Evolutionary conservation across 164 flowering plant species (phyloP).

Genomic region (Liriodendron chinense): DNA sequence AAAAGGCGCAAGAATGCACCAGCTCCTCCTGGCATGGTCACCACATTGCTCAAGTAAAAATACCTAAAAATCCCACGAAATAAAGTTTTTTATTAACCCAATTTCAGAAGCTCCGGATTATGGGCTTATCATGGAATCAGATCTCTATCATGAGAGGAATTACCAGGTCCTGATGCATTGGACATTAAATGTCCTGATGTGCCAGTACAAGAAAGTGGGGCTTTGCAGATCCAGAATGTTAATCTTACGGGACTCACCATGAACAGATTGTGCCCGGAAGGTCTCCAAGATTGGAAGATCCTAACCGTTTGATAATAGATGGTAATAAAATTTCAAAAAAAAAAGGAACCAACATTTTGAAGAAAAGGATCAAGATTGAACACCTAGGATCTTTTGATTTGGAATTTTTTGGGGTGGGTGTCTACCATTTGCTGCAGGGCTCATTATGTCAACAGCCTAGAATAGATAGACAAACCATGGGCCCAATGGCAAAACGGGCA

Average conservation of each 20-base stretch:
- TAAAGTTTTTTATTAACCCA: neutral
- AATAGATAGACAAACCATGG: too few relatives aligned
- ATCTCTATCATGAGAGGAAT: neutral
- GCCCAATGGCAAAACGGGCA: too few relatives aligned
- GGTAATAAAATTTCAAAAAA: too few relatives aligned
- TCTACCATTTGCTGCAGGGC: too few relatives aligned
- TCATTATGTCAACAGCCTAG: too few relatives aligned
- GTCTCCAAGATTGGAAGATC: too few relatives aligned
- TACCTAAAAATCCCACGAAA: slow-evolving; percentile 46
- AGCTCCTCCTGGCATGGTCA: slow-evolving; percentile 61
- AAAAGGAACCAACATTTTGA: too few relatives aligned
- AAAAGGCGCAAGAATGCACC: slow-evolving; percentile 72
- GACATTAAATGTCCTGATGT: neutral
- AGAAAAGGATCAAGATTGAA: too few relatives aligned
- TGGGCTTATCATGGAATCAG: neutral
- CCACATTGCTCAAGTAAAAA: slow-evolving; percentile 60
- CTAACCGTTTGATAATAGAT: too few relatives aligned
- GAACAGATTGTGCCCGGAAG: neutral
- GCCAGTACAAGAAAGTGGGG: neutral
- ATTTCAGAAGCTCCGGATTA: neutral
- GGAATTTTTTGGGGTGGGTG: too few relatives aligned
- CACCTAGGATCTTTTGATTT: too few relatives aligned
- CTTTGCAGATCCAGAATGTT: neutral
- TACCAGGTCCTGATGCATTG: neutral
- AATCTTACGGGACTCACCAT: neutral